These are phyloP conservation scores for Eucalyptus globulus DNA, from an alignment of 345 rosid genomes.

Conservation along the genomic window DNA sequence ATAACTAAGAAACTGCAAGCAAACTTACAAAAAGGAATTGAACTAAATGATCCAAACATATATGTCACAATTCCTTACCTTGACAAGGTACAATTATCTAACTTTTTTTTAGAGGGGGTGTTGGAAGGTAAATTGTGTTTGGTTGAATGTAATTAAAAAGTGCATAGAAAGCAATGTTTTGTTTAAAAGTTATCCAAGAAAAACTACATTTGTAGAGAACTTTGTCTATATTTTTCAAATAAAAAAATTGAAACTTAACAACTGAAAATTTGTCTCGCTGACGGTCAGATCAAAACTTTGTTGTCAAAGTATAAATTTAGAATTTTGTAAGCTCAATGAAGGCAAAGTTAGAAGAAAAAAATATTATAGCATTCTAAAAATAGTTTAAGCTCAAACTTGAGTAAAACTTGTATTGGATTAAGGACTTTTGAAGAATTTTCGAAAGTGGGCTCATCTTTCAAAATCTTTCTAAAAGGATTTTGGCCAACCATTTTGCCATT, in stretches of 20 bases:
- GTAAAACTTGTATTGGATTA: neutral
- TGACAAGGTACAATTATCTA: accelerated
- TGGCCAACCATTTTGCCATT: neutral
- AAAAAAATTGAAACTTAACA: neutral
- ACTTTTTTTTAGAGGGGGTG: neutral
- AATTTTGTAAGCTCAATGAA: neutral
- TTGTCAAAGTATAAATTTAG: neutral
- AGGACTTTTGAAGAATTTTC: neutral
- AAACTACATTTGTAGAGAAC: neutral
- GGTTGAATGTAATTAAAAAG: neutral
- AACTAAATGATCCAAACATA: neutral
- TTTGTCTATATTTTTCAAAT: neutral
- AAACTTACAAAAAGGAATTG: neutral
- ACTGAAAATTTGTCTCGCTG: accelerated
- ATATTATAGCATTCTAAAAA: neutral
- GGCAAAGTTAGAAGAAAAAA: neutral
- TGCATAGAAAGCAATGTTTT: neutral
- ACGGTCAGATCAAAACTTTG: accelerated
- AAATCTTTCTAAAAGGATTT: neutral
- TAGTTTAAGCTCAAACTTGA: neutral
- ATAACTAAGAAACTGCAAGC: neutral
- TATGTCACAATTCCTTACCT: accelerated
- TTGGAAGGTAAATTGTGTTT: neutral
- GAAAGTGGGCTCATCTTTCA: neutral
- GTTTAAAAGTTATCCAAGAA: neutral